Conservation (phyloP, 2,329 filamentous ascomycete species). For the Aureobasidium sp. region DNA sequence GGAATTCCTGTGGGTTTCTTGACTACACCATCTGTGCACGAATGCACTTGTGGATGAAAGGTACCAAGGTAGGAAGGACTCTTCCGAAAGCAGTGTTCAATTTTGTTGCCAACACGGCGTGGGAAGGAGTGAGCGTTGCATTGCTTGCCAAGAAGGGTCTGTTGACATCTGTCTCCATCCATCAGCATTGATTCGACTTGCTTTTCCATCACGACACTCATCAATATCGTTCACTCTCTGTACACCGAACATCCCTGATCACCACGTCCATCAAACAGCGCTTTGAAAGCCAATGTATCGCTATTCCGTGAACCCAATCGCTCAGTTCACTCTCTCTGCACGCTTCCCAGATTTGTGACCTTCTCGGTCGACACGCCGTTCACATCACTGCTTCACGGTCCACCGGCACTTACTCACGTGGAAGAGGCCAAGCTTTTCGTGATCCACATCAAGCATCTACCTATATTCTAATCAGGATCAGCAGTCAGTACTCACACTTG, state of each 20-base stretch:
- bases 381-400: background rate
- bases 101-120: background rate
- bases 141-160: too few relatives aligned
- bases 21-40: background rate
- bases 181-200: too few relatives aligned
- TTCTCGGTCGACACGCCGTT: background rate
- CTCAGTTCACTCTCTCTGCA: background rate
- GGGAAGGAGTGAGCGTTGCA: too few relatives aligned
- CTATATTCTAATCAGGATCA: slow-evolving; percentile 1
- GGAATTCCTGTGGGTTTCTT: background rate
- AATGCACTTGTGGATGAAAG: background rate
- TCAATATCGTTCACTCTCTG: background rate
- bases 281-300: background rate
- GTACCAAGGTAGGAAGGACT: background rate
- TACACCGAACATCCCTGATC: background rate
- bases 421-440: background rate
- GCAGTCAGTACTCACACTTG: background rate
- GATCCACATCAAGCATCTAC: slow-evolving; percentile 1
- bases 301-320: background rate
- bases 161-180: too few relatives aligned
- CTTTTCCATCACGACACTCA: background rate
- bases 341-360: too few relatives aligned
- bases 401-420: background rate
- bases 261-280: background rate
- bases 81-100: background rate